Evolutionary conservation across 2,329 filamentous ascomycete species (phyloP), one percentile per base, ranked within the genome.

Genomic region (Penicillium hordei): DNA sequence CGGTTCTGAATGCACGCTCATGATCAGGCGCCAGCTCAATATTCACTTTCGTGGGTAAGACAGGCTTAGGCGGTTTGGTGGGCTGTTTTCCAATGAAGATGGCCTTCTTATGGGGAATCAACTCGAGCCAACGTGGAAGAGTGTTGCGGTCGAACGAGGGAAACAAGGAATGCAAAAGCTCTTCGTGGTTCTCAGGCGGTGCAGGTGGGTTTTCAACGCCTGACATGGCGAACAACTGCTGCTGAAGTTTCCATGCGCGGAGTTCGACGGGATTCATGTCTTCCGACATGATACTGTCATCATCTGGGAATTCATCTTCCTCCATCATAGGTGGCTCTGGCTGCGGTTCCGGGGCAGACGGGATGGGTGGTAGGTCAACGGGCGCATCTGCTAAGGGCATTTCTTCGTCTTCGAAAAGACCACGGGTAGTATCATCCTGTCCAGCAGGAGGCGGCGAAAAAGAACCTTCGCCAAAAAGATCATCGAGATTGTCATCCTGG

Each of bases 21-120:
- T 96, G 90, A 67, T 97, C 94, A 46, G 85, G 83, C 3, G 90
- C 89, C 34, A 97, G 79, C 60, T 99, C 94, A 15, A 99, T 81
- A 60, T 86, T 92, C 56, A 96, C 82, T 75, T 99, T 99, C 21
- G 89, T 93, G 0, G 92, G 91, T 5, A 92, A 83, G 4, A 97
- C 82, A 17, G 90, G 82, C 74, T 93, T 94, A 0, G 92, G 90
- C 40, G 87, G 87, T 74, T 92, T 96, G 1, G 82, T 64, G 0
- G 93, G 91, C 39, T 86, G 85, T 75, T 96, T 94, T 56, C 89
- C 88, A 60, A 89, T 83, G 75, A 90, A 93, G 54, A 86, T 82
- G 1, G 91, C 89, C 65, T 87, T 87, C 72, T 93, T 92, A 6
- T 89, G 87, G 3, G 91, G 91, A 36, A 99, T 85, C 6, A 97